phyloP scores from a whole-genome alignment of 371 early-diverging fungal genomes.

The Mucor piriformis region DNA sequence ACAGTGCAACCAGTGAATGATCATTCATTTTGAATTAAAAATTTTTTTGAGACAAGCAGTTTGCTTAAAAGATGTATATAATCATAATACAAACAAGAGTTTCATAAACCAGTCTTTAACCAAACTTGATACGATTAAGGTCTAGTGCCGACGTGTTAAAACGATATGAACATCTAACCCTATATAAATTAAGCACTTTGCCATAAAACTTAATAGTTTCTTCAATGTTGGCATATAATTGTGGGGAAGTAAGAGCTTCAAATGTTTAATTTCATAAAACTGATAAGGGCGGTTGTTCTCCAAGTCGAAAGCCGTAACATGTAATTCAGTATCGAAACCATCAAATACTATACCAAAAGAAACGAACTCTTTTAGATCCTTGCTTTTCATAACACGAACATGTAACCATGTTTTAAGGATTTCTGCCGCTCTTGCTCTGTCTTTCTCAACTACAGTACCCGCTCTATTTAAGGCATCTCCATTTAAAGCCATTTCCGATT shows the following conservation, averaged over 20 bases:
- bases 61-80: conserved; percentile 19
- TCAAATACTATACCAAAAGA: conserved; percentile 23
- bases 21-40: too few species aligned
- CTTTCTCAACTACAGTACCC: conserved; percentile 19
- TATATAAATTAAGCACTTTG: conserved; percentile 23
- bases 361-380: conserved; percentile 19
- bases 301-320: conserved; percentile 19
- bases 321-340: conserved; percentile 20
- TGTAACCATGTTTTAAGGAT: conserved; percentile 20
- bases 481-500: too few species aligned
- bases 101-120: conserved; percentile 16
- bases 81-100: conserved; percentile 20
- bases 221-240: conserved; percentile 21
- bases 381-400: conserved; percentile 23
- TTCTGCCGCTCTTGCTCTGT: conserved; percentile 20
- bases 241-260: conserved; percentile 18
- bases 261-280: conserved; percentile 18
- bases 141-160: conserved; percentile 13
- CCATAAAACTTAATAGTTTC: conserved; percentile 26
- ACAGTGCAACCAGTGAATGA: too few species aligned
- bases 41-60: conserved; percentile 14
- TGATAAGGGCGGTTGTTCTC: conserved; percentile 16
- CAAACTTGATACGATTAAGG: conserved; percentile 19
- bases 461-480: too few species aligned
- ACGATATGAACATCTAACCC: conserved; percentile 12